A percentile compares a stretch with the other conserved stretches of the same genome.
Conservation (phyloP, 2,329 filamentous ascomycete species). For the Colletotrichum somersetense region DNA sequence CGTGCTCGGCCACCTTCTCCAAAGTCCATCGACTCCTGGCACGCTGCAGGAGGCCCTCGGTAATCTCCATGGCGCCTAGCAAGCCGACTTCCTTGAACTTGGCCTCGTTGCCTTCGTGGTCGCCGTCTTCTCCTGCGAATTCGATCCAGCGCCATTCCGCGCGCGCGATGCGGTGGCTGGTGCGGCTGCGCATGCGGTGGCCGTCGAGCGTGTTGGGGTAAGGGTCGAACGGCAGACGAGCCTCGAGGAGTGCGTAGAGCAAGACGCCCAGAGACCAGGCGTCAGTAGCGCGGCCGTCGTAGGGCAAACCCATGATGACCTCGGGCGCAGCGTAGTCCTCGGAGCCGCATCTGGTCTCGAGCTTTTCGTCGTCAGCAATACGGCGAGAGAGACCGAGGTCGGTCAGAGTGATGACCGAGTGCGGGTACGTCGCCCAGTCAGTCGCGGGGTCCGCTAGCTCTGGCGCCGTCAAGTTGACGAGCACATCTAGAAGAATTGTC, state of each 20-base stretch:
- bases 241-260: slow-evolving; percentile 92
- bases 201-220: slow-evolving; percentile 83
- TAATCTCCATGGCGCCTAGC: slow-evolving; percentile 81
- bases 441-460: slow-evolving; percentile 73
- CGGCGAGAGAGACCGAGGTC: slow-evolving; percentile 91
- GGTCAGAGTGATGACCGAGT: slow-evolving; percentile 88
- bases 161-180: slow-evolving; percentile 93
- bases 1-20: slow-evolving; percentile 76
- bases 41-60: slow-evolving; percentile 87
- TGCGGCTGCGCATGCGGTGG: slow-evolving; percentile 81
- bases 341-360: slow-evolving; percentile 94
- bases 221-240: slow-evolving; percentile 92
- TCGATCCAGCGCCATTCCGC: slow-evolving; percentile 96
- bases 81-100: slow-evolving; percentile 75
- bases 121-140: slow-evolving; percentile 85
- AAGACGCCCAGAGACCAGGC: slow-evolving; percentile 96
- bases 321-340: slow-evolving; percentile 98
- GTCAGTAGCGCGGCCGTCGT: slow-evolving; percentile 92
- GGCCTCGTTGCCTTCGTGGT: slow-evolving; percentile 78
- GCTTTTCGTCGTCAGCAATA: slow-evolving; percentile 85
- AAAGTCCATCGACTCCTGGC: slow-evolving; percentile 83
- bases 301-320: slow-evolving; percentile 93
- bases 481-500: slow-evolving; percentile 73
- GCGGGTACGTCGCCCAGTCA: slow-evolving; percentile 81
- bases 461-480: slow-evolving; percentile 83